phyloP scores from a whole-genome alignment of 1,284 basidiomycete species.

The Phaffia rhodozyma region DNA sequence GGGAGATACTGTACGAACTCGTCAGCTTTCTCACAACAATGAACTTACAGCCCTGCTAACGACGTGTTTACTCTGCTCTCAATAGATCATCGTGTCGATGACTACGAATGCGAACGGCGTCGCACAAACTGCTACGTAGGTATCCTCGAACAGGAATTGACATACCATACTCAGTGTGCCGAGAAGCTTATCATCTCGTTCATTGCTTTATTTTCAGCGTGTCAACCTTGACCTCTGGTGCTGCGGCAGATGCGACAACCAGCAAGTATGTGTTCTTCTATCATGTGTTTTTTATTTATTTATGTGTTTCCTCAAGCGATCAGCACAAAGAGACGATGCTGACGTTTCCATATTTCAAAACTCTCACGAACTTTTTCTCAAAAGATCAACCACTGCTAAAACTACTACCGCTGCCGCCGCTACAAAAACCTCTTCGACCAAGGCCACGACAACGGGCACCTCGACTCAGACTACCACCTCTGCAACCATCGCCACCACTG shows the following conservation, averaged over 20 bases:
- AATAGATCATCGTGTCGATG: constrained; percentile 7
- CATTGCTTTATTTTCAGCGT: not conserved
- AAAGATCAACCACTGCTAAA: not conserved
- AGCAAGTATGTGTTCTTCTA: not conserved
- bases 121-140: not conserved
- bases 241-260: not conserved
- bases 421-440: too few relatives aligned
- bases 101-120: constrained; percentile 4
- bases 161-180: not conserved
- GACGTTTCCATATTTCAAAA: not conserved
- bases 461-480: too few relatives aligned
- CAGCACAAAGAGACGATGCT: not conserved
- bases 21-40: not conserved
- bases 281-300: not conserved
- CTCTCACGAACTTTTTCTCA: not conserved
- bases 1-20: constrained; percentile 1
- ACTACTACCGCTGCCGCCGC: not conserved
- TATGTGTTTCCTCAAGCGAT: not conserved
- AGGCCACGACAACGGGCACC: too few relatives aligned
- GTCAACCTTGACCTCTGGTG: not conserved
- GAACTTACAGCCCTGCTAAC: not conserved
- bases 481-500: too few relatives aligned
- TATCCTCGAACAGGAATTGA: not conserved
- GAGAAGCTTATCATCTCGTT: not conserved
- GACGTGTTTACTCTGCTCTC: not conserved